These are phyloP conservation scores for Botrytis fragariae DNA, from an alignment of 2,329 filamentous ascomycete species.

Conservation along the genomic window DNA sequence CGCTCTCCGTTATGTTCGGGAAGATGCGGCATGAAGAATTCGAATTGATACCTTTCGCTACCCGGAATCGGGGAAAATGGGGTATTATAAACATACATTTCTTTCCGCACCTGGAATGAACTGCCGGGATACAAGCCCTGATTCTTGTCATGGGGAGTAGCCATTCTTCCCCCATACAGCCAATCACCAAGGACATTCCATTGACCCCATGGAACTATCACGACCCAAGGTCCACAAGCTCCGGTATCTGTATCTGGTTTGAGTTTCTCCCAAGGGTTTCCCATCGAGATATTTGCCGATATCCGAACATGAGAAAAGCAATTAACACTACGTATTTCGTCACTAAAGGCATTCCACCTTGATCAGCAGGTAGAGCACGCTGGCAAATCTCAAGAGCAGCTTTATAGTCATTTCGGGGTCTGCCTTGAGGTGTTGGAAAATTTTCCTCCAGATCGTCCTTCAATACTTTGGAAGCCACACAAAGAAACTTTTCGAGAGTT, in stretches of 20 bases:
- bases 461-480: not conserved
- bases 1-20: not conserved
- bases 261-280: not conserved
- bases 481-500: not conserved
- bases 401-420: not conserved
- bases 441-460: not conserved
- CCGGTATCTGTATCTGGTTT: not conserved
- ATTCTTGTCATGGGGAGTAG: not conserved
- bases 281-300: not conserved
- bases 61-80: not conserved
- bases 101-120: not conserved
- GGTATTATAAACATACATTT: not conserved
- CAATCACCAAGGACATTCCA: rapidly evolving
- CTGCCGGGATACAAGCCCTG: not conserved
- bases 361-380: no score
- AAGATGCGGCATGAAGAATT: not conserved
- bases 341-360: not conserved
- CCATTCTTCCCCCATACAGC: not conserved
- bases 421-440: not conserved
- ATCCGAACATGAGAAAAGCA: not conserved
- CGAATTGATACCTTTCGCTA: not conserved
- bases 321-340: not conserved
- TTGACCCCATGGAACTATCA: not conserved
- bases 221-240: not conserved
- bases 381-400: not conserved